A percentile compares a stretch with the other conserved stretches of the same genome.
Conservation (phyloP, 2,329 filamentous ascomycete genomes). For the Amphichorda felina region DNA sequence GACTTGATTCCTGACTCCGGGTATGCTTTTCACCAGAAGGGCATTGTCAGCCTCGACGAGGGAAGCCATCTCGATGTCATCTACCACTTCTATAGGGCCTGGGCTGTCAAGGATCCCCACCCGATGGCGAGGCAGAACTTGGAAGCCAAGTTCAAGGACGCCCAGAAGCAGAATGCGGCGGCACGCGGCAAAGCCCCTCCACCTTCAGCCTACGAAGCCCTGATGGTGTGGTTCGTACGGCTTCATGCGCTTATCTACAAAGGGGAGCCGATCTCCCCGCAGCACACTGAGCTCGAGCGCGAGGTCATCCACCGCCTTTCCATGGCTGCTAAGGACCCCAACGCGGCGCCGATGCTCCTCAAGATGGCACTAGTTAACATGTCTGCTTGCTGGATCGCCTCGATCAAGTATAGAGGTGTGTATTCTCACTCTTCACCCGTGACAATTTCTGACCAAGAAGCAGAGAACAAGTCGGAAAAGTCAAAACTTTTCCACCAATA, state of each 20-base stretch:
- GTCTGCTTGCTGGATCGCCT: slow-evolving; percentile 64
- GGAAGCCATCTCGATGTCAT: slow-evolving; percentile 73
- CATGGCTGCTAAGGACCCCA: slow-evolving; percentile 58
- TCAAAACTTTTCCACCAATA: slow-evolving; percentile 44
- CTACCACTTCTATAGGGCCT: slow-evolving; percentile 80
- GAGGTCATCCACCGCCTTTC: slow-evolving; percentile 73
- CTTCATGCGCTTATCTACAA: slow-evolving; percentile 78
- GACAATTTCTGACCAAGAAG: slow-evolving; percentile 6
- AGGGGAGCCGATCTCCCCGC: slow-evolving; percentile 54
- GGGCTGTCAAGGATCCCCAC: slow-evolving; percentile 63
- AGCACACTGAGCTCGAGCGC: slow-evolving; percentile 71
- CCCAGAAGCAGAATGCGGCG: slow-evolving; percentile 10
- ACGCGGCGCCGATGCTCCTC: slow-evolving; percentile 52
- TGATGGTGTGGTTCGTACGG: slow-evolving; percentile 73
- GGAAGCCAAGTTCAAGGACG: slow-evolving; percentile 58
- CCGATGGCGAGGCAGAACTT: slow-evolving; percentile 66
- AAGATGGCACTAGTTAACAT: slow-evolving; percentile 83
- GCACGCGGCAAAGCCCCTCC: slow-evolving; percentile 10
- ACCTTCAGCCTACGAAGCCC: slow-evolving; percentile 43
- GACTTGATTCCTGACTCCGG: slow-evolving; percentile 70
- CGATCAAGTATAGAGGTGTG: slow-evolving; percentile 19
- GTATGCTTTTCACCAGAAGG: slow-evolving; percentile 79
- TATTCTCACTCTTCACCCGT: slow-evolving; percentile 3
- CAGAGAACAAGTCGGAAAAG: slow-evolving; percentile 33
- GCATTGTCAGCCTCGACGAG: slow-evolving; percentile 70